Evolutionary conservation across 768 basidiomycete genomes (phyloP).

Genomic region (Lyophyllum decastes): DNA sequence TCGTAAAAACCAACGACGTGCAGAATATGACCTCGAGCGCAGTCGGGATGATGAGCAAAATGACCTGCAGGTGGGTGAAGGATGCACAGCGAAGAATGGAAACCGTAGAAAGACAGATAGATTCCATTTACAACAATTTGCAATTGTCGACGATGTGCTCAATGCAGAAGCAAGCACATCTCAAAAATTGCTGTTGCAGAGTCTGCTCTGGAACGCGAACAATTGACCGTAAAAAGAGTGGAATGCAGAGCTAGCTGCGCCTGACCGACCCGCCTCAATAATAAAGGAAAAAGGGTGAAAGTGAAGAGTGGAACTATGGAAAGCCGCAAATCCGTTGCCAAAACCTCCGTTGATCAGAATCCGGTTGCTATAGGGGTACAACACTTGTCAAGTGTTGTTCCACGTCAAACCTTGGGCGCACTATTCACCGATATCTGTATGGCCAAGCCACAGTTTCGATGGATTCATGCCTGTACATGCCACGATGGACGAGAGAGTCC

Average conservation of each 20-base stretch:
- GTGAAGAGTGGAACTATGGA: background rate
- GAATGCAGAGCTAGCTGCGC: conserved; percentile 50
- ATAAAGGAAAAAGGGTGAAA: conserved; percentile 7
- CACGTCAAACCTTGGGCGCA: background rate
- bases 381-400: background rate
- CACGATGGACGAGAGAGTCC: background rate
- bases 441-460: background rate
- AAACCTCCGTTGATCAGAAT: conserved; percentile 3
- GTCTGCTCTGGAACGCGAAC: conserved; percentile 5
- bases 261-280: conserved; percentile 21
- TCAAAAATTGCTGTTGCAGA: conserved; percentile 1
- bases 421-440: background rate
- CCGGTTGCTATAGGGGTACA: conserved; percentile 8
- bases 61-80: conserved; percentile 46
- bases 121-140: conserved; percentile 40
- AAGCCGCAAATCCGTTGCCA: conserved; percentile 2
- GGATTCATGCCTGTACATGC: background rate
- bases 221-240: conserved; percentile 39
- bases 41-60: conserved; percentile 60
- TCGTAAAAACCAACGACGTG: conserved; percentile 49
- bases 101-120: conserved; percentile 69
- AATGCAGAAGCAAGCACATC: conserved; percentile 11
- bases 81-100: conserved; percentile 71
- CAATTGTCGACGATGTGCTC: conserved; percentile 8
- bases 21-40: conserved; percentile 64